phyloP scores from a whole-genome alignment of 2,329 filamentous ascomycete species.

The Metarhizium brunneum region DNA sequence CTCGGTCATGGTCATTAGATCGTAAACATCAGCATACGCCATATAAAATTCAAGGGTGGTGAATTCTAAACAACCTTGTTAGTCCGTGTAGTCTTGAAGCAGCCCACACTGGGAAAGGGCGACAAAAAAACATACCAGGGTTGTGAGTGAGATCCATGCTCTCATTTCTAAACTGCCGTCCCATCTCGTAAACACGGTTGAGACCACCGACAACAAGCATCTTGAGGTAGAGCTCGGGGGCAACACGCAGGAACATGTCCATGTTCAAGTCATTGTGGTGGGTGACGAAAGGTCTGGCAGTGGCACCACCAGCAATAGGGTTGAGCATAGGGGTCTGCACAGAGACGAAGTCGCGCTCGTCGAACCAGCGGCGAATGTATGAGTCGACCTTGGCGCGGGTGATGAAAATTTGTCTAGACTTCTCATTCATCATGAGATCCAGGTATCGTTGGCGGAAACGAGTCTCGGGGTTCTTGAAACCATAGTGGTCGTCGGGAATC shows the following conservation, averaged over 20 bases:
- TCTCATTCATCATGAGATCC: slow-evolving; percentile 94
- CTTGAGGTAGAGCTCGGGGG: slow-evolving; percentile 95
- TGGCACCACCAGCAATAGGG: slow-evolving; percentile 88
- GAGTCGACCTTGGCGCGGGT: slow-evolving; percentile 80
- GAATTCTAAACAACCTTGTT: slow-evolving; percentile 56
- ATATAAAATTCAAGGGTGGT: slow-evolving; percentile 97
- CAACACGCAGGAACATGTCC: slow-evolving; percentile 90
- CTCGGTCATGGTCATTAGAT: slow-evolving; percentile 74
- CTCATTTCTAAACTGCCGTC: slow-evolving; percentile 92
- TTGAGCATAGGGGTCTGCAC: slow-evolving; percentile 98
- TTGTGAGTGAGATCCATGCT: slow-evolving; percentile 72
- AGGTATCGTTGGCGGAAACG: slow-evolving; percentile 89
- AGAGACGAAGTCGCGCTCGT: slow-evolving; percentile 80
- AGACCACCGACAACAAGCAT: slow-evolving; percentile 89
- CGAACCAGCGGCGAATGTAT: slow-evolving; percentile 83
- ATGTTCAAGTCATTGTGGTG: slow-evolving; percentile 95
- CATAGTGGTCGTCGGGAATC: slow-evolving; percentile 76
- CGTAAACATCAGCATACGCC: slow-evolving; percentile 86
- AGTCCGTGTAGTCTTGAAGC: not conserved
- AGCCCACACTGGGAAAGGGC: not conserved
- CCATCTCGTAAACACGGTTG: slow-evolving; percentile 91
- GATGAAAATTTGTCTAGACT: slow-evolving; percentile 72
- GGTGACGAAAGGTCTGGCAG: slow-evolving; percentile 85
- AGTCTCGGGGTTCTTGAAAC: slow-evolving; percentile 91
- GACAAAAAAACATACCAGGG: slow-evolving; percentile 30